Evolutionary conservation across 2,329 filamentous ascomycete species (phyloP), one percentile per base, ranked within the genome.

Genomic region (Penicillium polonicum): DNA sequence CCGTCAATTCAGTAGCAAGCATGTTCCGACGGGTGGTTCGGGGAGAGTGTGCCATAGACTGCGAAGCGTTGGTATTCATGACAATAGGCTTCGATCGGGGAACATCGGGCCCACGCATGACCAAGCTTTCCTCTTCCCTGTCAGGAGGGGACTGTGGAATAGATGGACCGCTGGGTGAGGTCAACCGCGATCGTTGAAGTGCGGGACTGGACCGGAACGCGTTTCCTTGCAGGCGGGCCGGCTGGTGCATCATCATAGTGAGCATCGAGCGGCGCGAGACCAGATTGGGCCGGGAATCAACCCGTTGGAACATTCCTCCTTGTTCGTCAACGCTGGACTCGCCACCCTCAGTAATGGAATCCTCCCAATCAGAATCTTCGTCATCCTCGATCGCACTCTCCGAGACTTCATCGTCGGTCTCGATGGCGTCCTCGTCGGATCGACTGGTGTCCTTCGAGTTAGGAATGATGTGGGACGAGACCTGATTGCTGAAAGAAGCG

Each of bases 11-110:
- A 0, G 91, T 95, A 9, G 91, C 89, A 56, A 99, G 83, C 94
- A 99, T 99, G 76, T 97, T 95, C 60, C 92, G 86, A 51, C 94
- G 86, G 0, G 92, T 97, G 0, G 93, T 97, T 57, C 92, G 86
- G 4, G 94, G 94, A 5, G 94, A 97, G 63, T 96, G 83, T 2
- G 91, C 90, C 29, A 87, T 85, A 55, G 90, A 88, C 63, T 89
- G 85, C 6, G 79, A 79, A 57, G 87, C 87, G n/a, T 83, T 83
- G 21, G 88, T 84, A 15, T 86, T 88, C 70, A 88, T 85, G 68
- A 88, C 85, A 70, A 96, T 96, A 29, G 92, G 91, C 74, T 93
- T 91, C 1, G 91, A 88, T 43, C 88, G 84, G 42, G 89, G 85
- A 45, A 87, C 80, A 68, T 88, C 86, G 57, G 79, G 78, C 41